phyloP scores from a whole-genome alignment of 225 moss, liverwort and hornwort genomes.

The Marchantia paleacea region DNA sequence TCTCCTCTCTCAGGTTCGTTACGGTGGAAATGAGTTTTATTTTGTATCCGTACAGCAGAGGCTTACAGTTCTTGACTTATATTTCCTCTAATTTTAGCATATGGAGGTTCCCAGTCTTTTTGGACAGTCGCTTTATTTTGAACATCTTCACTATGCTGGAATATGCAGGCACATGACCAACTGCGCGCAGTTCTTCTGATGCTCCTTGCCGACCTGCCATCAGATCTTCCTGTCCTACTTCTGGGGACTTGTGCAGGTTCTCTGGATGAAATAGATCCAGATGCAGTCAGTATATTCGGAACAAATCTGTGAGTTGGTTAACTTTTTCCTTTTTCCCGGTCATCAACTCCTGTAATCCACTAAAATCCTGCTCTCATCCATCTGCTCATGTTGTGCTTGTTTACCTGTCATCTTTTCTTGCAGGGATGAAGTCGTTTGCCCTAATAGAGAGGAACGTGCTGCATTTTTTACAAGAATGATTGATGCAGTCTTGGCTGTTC shows the following conservation, averaged over 20 bases:
- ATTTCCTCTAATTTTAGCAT: background rate
- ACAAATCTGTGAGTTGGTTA: slow-evolving; percentile 48
- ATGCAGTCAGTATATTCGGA: slow-evolving; percentile 53
- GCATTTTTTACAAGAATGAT: slow-evolving; percentile 63
- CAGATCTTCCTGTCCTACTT: slow-evolving; percentile 74
- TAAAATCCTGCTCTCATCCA: background rate
- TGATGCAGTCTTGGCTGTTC: slow-evolving; percentile 55
- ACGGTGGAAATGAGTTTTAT: background rate
- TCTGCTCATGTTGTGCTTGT: background rate
- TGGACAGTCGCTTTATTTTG: background rate
- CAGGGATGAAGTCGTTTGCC: slow-evolving; percentile 66
- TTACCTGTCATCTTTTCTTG: background rate
- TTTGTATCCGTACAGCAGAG: background rate
- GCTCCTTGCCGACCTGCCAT: slow-evolving; percentile 70
- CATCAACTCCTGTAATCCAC: background rate
- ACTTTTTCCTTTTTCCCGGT: background rate
- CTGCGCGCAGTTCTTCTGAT: slow-evolving; percentile 74
- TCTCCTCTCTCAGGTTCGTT: background rate
- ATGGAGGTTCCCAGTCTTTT: background rate
- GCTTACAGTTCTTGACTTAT: background rate
- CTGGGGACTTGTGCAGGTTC: slow-evolving; percentile 63
- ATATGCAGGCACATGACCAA: slow-evolving; percentile 67
- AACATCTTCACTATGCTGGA: background rate
- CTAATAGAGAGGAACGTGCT: slow-evolving; percentile 55
- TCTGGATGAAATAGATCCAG: slow-evolving; percentile 59